Percentiles rank a stretch among this genome's conserved stretches.
phyloP scores from a whole-genome alignment of 495 filamentous ascomycete species.

The Daldinia vernicosa region DNA sequence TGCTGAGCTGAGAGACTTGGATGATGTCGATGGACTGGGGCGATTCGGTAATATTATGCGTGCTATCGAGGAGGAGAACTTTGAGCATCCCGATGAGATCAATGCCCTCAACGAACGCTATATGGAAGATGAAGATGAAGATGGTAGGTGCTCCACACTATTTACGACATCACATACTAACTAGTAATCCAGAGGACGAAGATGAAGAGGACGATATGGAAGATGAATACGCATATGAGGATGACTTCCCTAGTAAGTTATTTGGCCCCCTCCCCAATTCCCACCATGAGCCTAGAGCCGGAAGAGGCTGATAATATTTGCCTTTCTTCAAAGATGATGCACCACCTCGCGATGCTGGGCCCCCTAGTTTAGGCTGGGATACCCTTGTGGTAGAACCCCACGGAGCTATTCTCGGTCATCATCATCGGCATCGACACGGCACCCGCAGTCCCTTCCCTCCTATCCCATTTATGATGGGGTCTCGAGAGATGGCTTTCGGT shows the following conservation, averaged over 20 bases:
- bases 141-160: constrained; percentile 54
- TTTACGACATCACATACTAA: constrained; percentile 18
- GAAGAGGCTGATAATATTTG: constrained; percentile 12
- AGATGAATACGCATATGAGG: constrained; percentile 70
- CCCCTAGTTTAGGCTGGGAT: constrained; percentile 58
- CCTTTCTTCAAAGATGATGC: constrained; percentile 59
- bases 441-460: constrained; percentile 49
- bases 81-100: constrained; percentile 58
- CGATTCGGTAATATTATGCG: constrained; percentile 65
- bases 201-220: constrained; percentile 79
- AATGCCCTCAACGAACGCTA: constrained; percentile 65
- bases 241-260: constrained; percentile 74
- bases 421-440: constrained; percentile 43
- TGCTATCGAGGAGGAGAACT: constrained; percentile 71
- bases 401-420: constrained; percentile 39
- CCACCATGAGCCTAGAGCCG: not conserved
- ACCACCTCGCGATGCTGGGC: constrained; percentile 47
- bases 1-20: constrained; percentile 47
- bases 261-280: constrained; percentile 12
- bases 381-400: constrained; percentile 51
- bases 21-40: constrained; percentile 55
- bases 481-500: constrained; percentile 46
- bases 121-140: constrained; percentile 73
- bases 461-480: constrained; percentile 55
- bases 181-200: constrained; percentile 62